Base-by-base conservation (phyloP, 129 eudicot species). In the Centella asiatica region DNA sequence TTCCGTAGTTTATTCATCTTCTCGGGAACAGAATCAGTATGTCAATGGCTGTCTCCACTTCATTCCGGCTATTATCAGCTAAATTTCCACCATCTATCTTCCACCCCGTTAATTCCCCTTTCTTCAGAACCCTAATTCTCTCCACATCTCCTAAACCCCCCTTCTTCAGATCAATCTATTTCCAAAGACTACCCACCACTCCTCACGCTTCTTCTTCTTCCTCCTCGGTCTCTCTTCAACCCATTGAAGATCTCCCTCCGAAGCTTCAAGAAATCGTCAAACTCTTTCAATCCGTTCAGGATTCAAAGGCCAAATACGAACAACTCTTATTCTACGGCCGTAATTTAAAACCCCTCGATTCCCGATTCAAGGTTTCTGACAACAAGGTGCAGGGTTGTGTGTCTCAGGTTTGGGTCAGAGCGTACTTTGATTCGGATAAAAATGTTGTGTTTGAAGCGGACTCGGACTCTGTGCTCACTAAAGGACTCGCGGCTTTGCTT, bases 301-400 rank as follows among this genome's bases (percentile, higher is more conserved):
- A 87, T 29, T 85, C 95, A 7, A 79, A 77, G 60, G 90, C 95
- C 44, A 90, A 84, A 78, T 90, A 90, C 73, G 85, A 90, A 18
- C 95, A 84, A 49, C 67, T 87, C 10, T 60, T 90, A 10, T 87
- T 84, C 69, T 92, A 92, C 32, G 95, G 86, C 36, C 66, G 67
- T 8, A 84, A 81, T 45, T 68, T 87, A 1, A 67, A 68, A n/a
- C 84, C 95, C 34, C 75, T 90, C 15, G 87, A 83, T 20, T 1
- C 73, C 50, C 74, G 56, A 42, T 83, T 71, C 73, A 86, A 86
- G 51, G 75, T 74, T 10, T 74, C 65, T 0, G 87, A 77, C 1
- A 90, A 90, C 64, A 90, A 86, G 73, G 97, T 90, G 23, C 80
- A 86, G 62, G 95, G 95, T 48, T 86, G 98, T 25, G 95, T 90